These are phyloP conservation scores for Phytophthora quininea DNA, from an alignment of 352 stramenopile genomes.

Conservation along the genomic window DNA sequence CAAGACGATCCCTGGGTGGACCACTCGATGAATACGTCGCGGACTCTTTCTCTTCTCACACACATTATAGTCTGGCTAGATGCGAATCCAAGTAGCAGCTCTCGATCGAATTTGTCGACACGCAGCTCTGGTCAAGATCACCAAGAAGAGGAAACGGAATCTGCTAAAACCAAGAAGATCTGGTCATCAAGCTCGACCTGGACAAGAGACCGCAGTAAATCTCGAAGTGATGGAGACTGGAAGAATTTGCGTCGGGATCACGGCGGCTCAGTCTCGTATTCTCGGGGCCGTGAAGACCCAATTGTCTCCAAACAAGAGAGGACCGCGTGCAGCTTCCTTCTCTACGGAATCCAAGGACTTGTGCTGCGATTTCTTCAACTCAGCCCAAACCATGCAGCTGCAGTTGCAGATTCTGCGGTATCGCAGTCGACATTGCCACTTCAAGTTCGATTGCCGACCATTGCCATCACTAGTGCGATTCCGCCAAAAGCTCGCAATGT, in stretches of 20 bases:
- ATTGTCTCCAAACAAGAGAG: constrained; percentile 14
- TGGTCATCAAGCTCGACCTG: constrained; percentile 27
- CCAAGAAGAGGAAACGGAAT: constrained; percentile 2
- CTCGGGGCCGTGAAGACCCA: constrained; percentile 2
- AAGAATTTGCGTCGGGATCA: constrained; percentile 22
- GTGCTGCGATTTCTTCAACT: constrained; percentile 33
- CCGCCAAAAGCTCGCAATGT: constrained; percentile 41
- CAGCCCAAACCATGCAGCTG: constrained; percentile 10
- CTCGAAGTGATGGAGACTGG: constrained; percentile 57
- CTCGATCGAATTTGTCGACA: constrained; percentile 9
- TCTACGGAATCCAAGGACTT: constrained; percentile 30
- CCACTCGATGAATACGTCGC: constrained; percentile 32
- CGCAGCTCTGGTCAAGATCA: constrained; percentile 8
- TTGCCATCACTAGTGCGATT: constrained; percentile 11
- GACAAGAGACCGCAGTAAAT: constrained; percentile 44
- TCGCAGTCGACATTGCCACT: constrained; percentile 28
- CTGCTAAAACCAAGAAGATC: constrained; percentile 9
- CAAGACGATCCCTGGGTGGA: not conserved
- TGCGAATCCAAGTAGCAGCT: constrained; percentile 2
- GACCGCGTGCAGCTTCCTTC: constrained; percentile 22
- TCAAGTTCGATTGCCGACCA: constrained; percentile 42
- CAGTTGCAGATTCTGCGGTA: constrained; percentile 25
- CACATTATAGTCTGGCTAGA: constrained; percentile 52
- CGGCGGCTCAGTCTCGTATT: not conserved
- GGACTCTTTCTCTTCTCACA: constrained; percentile 51